Conservation (phyloP, 148 eudicot species). For the Persicaria maculosa region DNA sequence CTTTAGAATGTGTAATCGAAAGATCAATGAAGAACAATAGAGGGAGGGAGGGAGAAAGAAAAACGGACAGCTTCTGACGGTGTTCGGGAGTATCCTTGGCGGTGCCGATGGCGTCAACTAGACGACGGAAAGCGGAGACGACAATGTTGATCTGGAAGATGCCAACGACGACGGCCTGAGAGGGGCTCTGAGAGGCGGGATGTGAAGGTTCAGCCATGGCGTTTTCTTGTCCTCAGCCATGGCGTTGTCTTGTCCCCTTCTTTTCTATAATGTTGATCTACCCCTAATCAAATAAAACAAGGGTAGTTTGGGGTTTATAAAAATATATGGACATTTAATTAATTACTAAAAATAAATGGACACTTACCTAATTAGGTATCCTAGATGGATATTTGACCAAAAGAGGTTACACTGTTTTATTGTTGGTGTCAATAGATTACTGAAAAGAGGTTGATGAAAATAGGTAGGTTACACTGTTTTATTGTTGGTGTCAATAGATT, state of each 20-base stretch:
- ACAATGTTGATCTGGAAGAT: slow-evolving; percentile 68
- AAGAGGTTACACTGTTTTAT: no score
- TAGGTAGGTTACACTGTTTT: no score
- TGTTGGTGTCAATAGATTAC: no score
- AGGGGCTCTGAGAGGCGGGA: slow-evolving; percentile 26
- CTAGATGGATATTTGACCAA: no score
- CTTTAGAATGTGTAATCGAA: background rate
- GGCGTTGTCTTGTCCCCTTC: slow-evolving; percentile 22
- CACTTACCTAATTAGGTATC: no score
- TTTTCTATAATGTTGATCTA: slow-evolving; percentile 49
- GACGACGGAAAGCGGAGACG: slow-evolving; percentile 47
- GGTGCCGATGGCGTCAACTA: slow-evolving; percentile 49
- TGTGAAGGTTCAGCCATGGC: slow-evolving; percentile 61
- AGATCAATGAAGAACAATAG: background rate
- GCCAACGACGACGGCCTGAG: slow-evolving; percentile 49
- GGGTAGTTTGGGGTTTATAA: no score
- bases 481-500: no score
- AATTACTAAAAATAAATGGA: no score
- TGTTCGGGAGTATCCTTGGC: slow-evolving; percentile 57
- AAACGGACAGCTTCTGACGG: slow-evolving; percentile 49
- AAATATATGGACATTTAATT: no score
- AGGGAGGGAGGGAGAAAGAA: background rate
- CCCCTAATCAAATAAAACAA: background rate
- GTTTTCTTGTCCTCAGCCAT: no score
- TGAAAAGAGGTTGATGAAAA: no score